Evolutionary conservation across 2,329 filamentous ascomycete species (phyloP).

Genomic region (Exophiala phaeomuriformis): DNA sequence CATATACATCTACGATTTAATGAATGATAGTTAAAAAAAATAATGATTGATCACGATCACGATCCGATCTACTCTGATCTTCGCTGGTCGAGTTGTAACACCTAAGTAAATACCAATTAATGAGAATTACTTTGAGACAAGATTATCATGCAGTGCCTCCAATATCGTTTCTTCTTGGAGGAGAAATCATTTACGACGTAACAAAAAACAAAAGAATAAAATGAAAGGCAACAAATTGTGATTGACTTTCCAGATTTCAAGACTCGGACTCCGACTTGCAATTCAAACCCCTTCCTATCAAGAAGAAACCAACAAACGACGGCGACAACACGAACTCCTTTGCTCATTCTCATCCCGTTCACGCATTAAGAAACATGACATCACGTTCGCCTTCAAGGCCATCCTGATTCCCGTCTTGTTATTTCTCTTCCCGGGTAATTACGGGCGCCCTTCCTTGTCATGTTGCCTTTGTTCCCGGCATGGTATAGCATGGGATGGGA

Average conservation of each 20-base stretch:
- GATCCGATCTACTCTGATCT: not conserved
- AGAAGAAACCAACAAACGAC: not conserved
- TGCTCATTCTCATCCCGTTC: not conserved
- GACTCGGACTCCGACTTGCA: too few relatives aligned
- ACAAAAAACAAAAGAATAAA: not conserved
- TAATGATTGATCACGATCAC: too few relatives aligned
- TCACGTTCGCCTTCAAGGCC: not conserved
- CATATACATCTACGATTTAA: not conserved
- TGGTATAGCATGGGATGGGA: too few relatives aligned
- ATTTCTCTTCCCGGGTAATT: too few relatives aligned
- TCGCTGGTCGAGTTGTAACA: not conserved
- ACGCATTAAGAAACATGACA: not conserved
- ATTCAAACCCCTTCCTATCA: too few relatives aligned
- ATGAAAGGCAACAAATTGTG: too few relatives aligned
- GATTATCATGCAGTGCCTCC: not conserved
- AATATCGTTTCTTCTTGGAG: not conserved
- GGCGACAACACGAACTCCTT: not conserved
- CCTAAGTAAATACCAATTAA: too few relatives aligned
- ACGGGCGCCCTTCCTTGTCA: too few relatives aligned
- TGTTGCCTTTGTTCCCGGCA: too few relatives aligned
- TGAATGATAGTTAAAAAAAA: too few relatives aligned
- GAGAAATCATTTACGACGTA: not conserved
- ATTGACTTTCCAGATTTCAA: too few relatives aligned
- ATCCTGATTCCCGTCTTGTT: not conserved
- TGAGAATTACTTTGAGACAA: too few relatives aligned